phyloP scores from a whole-genome alignment of 495 filamentous ascomycete species.

The Neurospora sublineolata region DNA sequence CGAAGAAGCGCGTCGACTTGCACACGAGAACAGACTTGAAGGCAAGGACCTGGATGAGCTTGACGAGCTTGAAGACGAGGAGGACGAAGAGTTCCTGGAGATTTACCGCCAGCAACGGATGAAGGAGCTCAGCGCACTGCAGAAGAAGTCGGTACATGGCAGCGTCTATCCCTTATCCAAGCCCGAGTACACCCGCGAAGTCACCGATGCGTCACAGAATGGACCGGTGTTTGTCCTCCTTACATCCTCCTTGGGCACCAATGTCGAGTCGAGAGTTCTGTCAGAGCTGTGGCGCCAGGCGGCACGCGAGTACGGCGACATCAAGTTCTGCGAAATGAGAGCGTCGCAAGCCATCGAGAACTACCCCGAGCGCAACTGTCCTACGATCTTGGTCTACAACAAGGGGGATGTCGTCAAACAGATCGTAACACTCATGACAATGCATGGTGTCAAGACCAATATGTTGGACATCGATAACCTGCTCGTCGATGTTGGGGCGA shows the following conservation, averaged over 20 bases:
- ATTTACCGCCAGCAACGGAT: slow-evolving; percentile 77
- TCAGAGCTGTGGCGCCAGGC: slow-evolving; percentile 79
- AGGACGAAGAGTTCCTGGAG: slow-evolving; percentile 85
- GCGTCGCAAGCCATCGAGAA: slow-evolving; percentile 91
- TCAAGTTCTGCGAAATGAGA: slow-evolving; percentile 96
- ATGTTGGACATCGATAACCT: slow-evolving; percentile 57
- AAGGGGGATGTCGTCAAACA: slow-evolving; percentile 86
- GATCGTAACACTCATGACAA: slow-evolving; percentile 69
- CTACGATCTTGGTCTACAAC: slow-evolving; percentile 85
- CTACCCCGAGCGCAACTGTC: slow-evolving; percentile 89
- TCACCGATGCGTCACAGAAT: slow-evolving; percentile 78
- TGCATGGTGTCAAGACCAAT: slow-evolving; percentile 58
- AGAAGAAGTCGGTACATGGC: slow-evolving; percentile 66
- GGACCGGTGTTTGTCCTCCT: slow-evolving; percentile 74
- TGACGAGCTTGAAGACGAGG: slow-evolving; percentile 79
- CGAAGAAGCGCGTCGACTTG: slow-evolving; percentile 61
- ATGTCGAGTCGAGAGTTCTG: slow-evolving; percentile 71
- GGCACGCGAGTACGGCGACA: slow-evolving; percentile 72
- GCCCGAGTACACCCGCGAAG: slow-evolving; percentile 78
- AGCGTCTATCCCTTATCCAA: slow-evolving; percentile 90
- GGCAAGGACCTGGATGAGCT: slow-evolving; percentile 90
- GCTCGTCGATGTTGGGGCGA: slow-evolving; percentile 69
- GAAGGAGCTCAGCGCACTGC: slow-evolving; percentile 62
- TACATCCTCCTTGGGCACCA: slow-evolving; percentile 61
- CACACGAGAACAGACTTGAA: slow-evolving; percentile 83